Evolutionary conservation across 768 basidiomycete species (phyloP).

Genomic region (Phaffia australis): DNA sequence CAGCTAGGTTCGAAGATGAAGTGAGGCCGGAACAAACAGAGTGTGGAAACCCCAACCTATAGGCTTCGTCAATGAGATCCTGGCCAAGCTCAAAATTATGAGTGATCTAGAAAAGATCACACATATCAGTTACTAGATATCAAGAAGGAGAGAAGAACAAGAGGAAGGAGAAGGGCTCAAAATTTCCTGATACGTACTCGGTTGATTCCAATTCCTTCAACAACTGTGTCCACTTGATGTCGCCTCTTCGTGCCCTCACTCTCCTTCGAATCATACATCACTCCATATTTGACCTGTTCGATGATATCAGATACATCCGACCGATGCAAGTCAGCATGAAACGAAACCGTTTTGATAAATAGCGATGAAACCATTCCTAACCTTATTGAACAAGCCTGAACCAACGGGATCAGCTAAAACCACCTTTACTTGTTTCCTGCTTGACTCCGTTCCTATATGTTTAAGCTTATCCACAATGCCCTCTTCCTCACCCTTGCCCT

Average conservation of each 20-base stretch:
- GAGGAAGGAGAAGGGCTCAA: neutral
- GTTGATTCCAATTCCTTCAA: slow-evolving; percentile 85
- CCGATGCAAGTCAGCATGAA: neutral
- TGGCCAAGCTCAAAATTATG: slow-evolving; percentile 78
- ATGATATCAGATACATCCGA: neutral
- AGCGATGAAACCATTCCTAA: slow-evolving; percentile 29
- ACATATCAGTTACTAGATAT: neutral
- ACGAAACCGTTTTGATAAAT: neutral
- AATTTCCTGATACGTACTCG: slow-evolving; percentile 38
- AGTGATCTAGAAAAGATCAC: slow-evolving; percentile 45
- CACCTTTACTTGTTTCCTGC: slow-evolving; percentile 39
- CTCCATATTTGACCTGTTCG: slow-evolving; percentile 67
- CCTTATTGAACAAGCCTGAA: slow-evolving; percentile 90
- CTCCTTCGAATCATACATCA: slow-evolving; percentile 89
- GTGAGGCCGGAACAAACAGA: neutral
- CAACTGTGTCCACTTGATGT: slow-evolving; percentile 89
- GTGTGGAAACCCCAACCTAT: slow-evolving; percentile 47
- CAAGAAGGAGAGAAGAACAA: neutral
- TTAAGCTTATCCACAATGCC: neutral
- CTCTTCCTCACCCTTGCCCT: too few species aligned
- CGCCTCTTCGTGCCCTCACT: slow-evolving; percentile 84
- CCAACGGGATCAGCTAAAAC: slow-evolving; percentile 80
- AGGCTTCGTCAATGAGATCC: slow-evolving; percentile 76
- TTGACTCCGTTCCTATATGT: neutral
- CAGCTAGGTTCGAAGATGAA: neutral